These are phyloP conservation scores for Trypanosoma platydactyli DNA, from an alignment of 208 protist species.

Conservation along the genomic window DNA sequence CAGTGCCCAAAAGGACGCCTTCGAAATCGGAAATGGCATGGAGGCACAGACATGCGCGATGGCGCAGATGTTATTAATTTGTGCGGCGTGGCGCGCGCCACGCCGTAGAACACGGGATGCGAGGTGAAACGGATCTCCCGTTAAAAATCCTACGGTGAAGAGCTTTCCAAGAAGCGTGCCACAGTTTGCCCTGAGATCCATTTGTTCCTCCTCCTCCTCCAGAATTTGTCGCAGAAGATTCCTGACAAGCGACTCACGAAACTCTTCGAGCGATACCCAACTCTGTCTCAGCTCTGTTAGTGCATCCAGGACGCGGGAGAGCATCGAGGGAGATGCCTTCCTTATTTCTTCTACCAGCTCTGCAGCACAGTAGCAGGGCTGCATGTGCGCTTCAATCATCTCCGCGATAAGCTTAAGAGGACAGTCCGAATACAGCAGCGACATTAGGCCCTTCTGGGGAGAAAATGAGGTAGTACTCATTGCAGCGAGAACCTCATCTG, in stretches of 20 bases:
- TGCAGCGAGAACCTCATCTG: conserved; percentile 58
- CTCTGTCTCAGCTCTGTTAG: conserved; percentile 34
- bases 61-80: conserved; percentile 78
- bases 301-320: conserved; percentile 42
- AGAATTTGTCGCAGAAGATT: conserved; percentile 54
- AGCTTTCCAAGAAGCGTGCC: conserved; percentile 58
- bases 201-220: conserved; percentile 33
- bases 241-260: conserved; percentile 63
- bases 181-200: conserved; percentile 44
- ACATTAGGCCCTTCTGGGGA: conserved; percentile 15
- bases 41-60: conserved; percentile 61
- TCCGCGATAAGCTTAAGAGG: conserved; percentile 27
- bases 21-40: conserved; percentile 51
- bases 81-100: conserved; percentile 34
- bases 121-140: conserved; percentile 77
- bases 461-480: conserved; percentile 21
- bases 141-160: conserved; percentile 48
- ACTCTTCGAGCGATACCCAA: conserved; percentile 39
- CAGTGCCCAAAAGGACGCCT: conserved; percentile 75
- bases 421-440: conserved; percentile 33
- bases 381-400: conserved; percentile 22
- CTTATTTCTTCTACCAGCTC: conserved; percentile 57
- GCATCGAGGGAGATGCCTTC: conserved; percentile 37
- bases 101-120: conserved; percentile 62
- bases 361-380: conserved; percentile 26